A percentile compares a stretch with the other conserved stretches of the same genome.
These are phyloP conservation scores for Phytopythium mirpurense DNA, from an alignment of 352 stramenopile species.

Conservation along the genomic window DNA sequence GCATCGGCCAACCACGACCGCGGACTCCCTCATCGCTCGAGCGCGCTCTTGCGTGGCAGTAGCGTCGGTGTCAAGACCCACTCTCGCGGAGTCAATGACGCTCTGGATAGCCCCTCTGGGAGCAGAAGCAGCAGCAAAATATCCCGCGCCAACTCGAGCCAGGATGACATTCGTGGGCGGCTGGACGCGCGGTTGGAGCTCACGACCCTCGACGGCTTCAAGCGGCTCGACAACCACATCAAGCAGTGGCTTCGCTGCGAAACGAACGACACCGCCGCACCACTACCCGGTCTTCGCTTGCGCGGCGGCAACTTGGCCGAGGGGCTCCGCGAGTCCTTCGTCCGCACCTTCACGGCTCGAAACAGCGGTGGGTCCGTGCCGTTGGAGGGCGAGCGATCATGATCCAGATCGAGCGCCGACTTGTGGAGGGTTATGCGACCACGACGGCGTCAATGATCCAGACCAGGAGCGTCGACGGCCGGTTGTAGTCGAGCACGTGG, in stretches of 20 bases:
- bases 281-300: conserved; percentile 13
- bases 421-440: not conserved
- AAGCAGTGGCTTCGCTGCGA: conserved; percentile 23
- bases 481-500: conserved; percentile 37
- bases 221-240: conserved; percentile 29
- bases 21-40: not conserved
- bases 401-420: no score
- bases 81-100: not conserved
- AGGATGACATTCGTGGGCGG: not conserved
- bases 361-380: not conserved
- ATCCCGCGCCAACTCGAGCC: not conserved
- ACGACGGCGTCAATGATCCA: conserved; percentile 39
- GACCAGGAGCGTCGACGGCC: conserved; percentile 35
- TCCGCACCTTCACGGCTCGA: conserved; percentile 21
- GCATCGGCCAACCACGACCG: conserved; percentile 13
- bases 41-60: not conserved
- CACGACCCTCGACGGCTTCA: conserved; percentile 29
- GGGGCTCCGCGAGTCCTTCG: conserved; percentile 24
- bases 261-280: conserved; percentile 1
- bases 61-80: not conserved
- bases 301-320: conserved; percentile 21
- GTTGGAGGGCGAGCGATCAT: not conserved
- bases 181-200: conserved; percentile 14
- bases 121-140: not conserved
- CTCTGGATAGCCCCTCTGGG: not conserved